Evolutionary conservation across 768 basidiomycete species (phyloP).

Genomic region (Lactifluus subvellereus): DNA sequence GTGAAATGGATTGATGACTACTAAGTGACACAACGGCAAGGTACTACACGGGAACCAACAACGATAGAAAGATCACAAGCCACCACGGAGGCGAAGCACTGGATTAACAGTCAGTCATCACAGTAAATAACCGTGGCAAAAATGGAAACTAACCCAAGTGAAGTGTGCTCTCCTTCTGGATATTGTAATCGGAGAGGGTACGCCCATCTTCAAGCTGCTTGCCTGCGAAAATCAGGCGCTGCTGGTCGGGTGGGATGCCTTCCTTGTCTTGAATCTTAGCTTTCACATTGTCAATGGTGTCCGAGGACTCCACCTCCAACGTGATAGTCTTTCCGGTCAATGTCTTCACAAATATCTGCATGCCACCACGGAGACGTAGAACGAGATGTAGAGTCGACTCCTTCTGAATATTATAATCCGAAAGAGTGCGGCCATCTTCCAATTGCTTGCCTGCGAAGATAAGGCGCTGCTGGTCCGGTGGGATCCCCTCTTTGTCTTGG

Average conservation of each 20-base stretch:
- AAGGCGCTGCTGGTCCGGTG: slow-evolving; percentile 83
- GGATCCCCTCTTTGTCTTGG: slow-evolving; percentile 88
- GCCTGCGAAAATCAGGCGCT: slow-evolving; percentile 87
- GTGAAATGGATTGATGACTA: neutral
- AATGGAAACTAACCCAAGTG: slow-evolving; percentile 39
- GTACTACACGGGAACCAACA: neutral
- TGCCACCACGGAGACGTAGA: slow-evolving; percentile 81
- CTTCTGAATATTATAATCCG: slow-evolving; percentile 90
- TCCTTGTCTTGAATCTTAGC: slow-evolving; percentile 81
- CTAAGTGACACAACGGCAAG: neutral
- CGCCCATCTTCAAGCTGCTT: slow-evolving; percentile 95
- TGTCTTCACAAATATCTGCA: slow-evolving; percentile 90
- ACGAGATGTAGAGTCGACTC: slow-evolving; percentile 81
- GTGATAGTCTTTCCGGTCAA: slow-evolving; percentile 91
- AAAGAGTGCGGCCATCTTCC: slow-evolving; percentile 85
- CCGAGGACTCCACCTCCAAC: slow-evolving; percentile 86
- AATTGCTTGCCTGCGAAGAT: slow-evolving; percentile 93
- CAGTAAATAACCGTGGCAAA: neutral
- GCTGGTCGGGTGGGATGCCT: slow-evolving; percentile 81
- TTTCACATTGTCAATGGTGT: slow-evolving; percentile 90
- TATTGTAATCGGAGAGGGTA: slow-evolving; percentile 75
- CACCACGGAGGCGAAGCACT: slow-evolving; percentile 68
- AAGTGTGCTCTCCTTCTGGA: slow-evolving; percentile 75
- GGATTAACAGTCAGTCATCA: slow-evolving; percentile 10
- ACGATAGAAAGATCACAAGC: slow-evolving; percentile 37